Percentiles rank a stretch among this genome's conserved stretches.
Evolutionary conservation across 2,329 filamentous ascomycete species (phyloP).

Genomic region (Epichloe bromicola): DNA sequence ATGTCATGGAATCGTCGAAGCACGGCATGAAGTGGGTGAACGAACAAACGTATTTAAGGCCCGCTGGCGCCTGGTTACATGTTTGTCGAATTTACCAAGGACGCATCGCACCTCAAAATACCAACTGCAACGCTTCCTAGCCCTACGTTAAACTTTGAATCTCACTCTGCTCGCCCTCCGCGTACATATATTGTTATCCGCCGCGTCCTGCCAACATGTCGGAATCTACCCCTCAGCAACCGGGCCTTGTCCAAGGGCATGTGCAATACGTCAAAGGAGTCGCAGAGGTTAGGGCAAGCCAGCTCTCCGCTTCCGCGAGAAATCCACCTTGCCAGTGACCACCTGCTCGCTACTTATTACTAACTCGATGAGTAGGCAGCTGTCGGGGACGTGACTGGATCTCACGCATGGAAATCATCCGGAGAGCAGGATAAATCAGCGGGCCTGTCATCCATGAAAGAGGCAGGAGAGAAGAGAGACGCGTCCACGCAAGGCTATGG

Average conservation of each 20-base stretch:
- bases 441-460: slow-evolving; percentile 49
- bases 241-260: slow-evolving; percentile 50
- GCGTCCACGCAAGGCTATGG: slow-evolving; percentile 40
- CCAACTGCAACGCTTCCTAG: too few relatives aligned
- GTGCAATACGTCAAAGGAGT: slow-evolving; percentile 58
- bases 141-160: too few relatives aligned
- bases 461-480: slow-evolving; percentile 43
- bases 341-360: neutral
- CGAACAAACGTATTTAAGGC: slow-evolving; percentile 6
- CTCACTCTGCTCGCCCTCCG: too few relatives aligned
- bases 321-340: too few relatives aligned
- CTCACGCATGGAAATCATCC: slow-evolving; percentile 48
- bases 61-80: slow-evolving; percentile 12
- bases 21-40: slow-evolving; percentile 4
- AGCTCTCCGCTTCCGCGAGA: neutral
- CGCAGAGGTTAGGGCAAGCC: slow-evolving; percentile 38
- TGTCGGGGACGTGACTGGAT: slow-evolving; percentile 49
- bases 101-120: neutral
- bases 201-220: neutral
- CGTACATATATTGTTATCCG: too few relatives aligned
- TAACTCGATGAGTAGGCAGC: slow-evolving; percentile 29
- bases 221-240: slow-evolving; percentile 22
- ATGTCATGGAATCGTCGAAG: slow-evolving; percentile 5
- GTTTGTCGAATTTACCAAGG: neutral
- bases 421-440: slow-evolving; percentile 51